These are phyloP conservation scores for Saprolegnia diclina DNA, from an alignment of 352 stramenopile genomes.

Conservation along the genomic window DNA sequence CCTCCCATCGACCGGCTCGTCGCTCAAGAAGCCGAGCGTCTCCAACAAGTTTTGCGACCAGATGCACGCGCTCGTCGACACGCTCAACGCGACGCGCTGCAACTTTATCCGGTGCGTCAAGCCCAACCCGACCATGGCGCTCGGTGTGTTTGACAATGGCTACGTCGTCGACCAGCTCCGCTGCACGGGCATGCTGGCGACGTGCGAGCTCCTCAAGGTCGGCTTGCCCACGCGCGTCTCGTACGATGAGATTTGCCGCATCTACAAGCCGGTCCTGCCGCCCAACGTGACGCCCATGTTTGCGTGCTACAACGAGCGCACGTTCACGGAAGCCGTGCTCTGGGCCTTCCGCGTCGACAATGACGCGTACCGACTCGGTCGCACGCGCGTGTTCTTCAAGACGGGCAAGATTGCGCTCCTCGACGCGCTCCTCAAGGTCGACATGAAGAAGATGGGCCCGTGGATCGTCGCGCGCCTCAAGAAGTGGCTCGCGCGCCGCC, in stretches of 20 bases:
- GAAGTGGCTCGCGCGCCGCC: slow-evolving; percentile 79
- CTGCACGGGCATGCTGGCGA: slow-evolving; percentile 85
- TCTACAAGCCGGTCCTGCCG: slow-evolving; percentile 77
- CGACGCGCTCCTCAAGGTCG: slow-evolving; percentile 79
- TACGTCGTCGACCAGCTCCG: slow-evolving; percentile 88
- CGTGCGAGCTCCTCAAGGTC: slow-evolving; percentile 88
- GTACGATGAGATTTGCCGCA: slow-evolving; percentile 86
- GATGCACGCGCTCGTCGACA: slow-evolving; percentile 82
- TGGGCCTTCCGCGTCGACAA: slow-evolving; percentile 86
- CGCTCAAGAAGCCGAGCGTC: slow-evolving; percentile 49
- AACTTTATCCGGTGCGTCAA: slow-evolving; percentile 91
- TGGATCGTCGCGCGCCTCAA: slow-evolving; percentile 78
- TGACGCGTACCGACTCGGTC: slow-evolving; percentile 81
- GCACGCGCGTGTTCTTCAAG: slow-evolving; percentile 90
- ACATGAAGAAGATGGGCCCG: slow-evolving; percentile 86
- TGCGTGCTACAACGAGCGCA: slow-evolving; percentile 71
- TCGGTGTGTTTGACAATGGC: slow-evolving; percentile 79
- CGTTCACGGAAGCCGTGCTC: slow-evolving; percentile 83
- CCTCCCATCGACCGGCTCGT: slow-evolving; percentile 31
- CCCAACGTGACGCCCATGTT: slow-evolving; percentile 76
- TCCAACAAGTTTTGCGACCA: slow-evolving; percentile 83
- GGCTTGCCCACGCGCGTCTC: slow-evolving; percentile 84
- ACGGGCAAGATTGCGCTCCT: slow-evolving; percentile 86
- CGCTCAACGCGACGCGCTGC: slow-evolving; percentile 74
- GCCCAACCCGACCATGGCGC: slow-evolving; percentile 79